phyloP scores from a whole-genome alignment of 306 rosid species.

The Vigna hirtella region DNA sequence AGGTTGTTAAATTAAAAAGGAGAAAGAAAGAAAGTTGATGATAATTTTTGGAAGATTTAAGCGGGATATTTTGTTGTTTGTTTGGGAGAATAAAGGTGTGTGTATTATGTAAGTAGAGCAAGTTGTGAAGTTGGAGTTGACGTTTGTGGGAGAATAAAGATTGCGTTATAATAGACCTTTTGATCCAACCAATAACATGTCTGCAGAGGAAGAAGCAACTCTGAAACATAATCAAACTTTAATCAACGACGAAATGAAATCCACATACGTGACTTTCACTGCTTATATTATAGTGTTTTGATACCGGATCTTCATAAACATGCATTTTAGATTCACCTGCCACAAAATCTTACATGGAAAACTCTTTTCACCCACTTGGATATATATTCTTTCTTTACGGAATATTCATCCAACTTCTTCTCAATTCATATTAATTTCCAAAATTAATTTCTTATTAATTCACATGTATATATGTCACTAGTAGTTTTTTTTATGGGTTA shows the following conservation, averaged over 20 bases:
- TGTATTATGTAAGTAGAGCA: background rate
- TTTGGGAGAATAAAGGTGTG: no score
- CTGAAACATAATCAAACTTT: slow-evolving; percentile 5
- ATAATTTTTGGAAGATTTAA: no score
- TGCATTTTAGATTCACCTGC: slow-evolving; percentile 23
- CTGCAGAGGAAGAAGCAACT: slow-evolving; percentile 13
- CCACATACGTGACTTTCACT: background rate
- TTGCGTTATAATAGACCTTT: slow-evolving; percentile 19
- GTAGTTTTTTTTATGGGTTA: no score
- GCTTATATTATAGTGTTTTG: slow-evolving; percentile 37
- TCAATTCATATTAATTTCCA: no score
- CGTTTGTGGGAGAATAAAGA: slow-evolving; percentile 30
- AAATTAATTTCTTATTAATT: no score
- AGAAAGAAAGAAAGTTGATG: background rate
- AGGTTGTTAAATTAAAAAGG: background rate
- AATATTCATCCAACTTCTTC: no score
- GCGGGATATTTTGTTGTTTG: no score
- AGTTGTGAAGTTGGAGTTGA: slow-evolving; percentile 26
- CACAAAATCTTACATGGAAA: slow-evolving; percentile 14
- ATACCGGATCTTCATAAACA: slow-evolving; percentile 35
- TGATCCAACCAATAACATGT: slow-evolving; percentile 18
- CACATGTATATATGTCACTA: no score
- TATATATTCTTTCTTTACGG: no score
- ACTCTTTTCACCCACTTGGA: background rate
- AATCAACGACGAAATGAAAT: slow-evolving; percentile 37